Evolutionary conservation across 2,329 filamentous ascomycete species (phyloP).

Genomic region (Cercospora berteroae): DNA sequence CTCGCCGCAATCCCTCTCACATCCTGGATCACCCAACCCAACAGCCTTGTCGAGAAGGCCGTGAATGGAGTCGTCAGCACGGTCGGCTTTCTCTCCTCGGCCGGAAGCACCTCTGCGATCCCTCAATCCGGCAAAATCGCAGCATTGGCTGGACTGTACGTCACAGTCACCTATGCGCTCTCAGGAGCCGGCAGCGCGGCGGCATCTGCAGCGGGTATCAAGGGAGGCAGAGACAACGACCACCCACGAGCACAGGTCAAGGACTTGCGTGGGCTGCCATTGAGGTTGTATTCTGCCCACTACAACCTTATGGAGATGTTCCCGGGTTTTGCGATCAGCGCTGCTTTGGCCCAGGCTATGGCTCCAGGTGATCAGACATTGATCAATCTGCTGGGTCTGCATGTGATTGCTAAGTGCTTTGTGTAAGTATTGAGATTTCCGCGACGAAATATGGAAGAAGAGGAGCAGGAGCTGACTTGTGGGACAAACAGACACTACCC

Average conservation of each 20-base stretch:
- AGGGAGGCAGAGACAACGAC: constrained; percentile 32
- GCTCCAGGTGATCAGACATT: constrained; percentile 32
- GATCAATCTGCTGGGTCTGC: constrained; percentile 35
- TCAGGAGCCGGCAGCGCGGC: constrained; percentile 31
- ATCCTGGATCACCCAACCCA: constrained; percentile 30
- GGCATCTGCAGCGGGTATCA: constrained; percentile 25
- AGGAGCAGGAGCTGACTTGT: not conserved
- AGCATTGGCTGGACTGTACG: constrained; percentile 31
- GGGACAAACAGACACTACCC: constrained; percentile 26
- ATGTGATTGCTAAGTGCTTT: constrained; percentile 34
- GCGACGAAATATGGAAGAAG: not conserved
- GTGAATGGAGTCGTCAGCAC: constrained; percentile 30
- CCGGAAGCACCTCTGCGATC: constrained; percentile 22
- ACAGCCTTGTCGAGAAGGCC: constrained; percentile 30
- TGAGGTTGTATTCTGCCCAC: constrained; percentile 31
- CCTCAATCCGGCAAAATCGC: constrained; percentile 32
- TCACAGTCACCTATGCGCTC: constrained; percentile 32
- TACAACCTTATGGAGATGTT: constrained; percentile 34
- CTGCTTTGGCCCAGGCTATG: constrained; percentile 33
- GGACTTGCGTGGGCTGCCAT: constrained; percentile 29
- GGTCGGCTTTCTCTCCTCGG: constrained; percentile 28
- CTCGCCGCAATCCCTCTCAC: constrained; percentile 34
- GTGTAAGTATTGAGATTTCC: constrained; percentile 22
- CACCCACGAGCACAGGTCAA: constrained; percentile 27
- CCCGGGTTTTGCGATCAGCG: constrained; percentile 30